Evolutionary conservation across 805 yeast species (phyloP).

Genomic region (Pichia deserticola): DNA sequence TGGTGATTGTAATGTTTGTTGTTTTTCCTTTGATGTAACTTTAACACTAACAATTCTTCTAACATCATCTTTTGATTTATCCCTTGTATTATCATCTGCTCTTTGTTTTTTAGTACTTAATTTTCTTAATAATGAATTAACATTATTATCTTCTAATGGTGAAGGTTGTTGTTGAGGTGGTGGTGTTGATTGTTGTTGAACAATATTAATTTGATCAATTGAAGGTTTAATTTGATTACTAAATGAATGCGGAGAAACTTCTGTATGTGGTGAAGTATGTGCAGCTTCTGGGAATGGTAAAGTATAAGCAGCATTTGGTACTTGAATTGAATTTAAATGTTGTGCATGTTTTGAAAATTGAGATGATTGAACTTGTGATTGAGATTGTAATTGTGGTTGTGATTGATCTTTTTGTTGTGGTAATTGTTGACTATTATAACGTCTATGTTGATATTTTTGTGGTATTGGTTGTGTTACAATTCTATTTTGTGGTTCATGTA

Average conservation of each 20-base stretch:
- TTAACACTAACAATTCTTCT: conserved; percentile 58
- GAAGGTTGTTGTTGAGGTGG: conserved; percentile 16
- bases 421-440: neutral
- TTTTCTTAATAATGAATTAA: conserved; percentile 27
- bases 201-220: conserved; percentile 8
- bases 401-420: conserved; percentile 23
- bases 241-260: conserved; percentile 17
- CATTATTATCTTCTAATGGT: conserved; percentile 12
- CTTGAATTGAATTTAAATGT: conserved; percentile 1
- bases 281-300: conserved; percentile 37
- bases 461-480: conserved; percentile 23
- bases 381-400: conserved; percentile 21
- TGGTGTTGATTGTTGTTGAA: conserved; percentile 14
- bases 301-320: conserved; percentile 34
- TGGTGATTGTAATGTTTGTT: conserved; percentile 14
- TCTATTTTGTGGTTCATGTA: conserved; percentile 14
- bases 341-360: conserved; percentile 1
- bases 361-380: too few relatives aligned
- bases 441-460: conserved; percentile 13
- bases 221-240: conserved; percentile 9
- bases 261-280: conserved; percentile 31
- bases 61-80: conserved; percentile 25
- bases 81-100: neutral
- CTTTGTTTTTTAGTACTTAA: conserved; percentile 25
- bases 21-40: conserved; percentile 50